A percentile compares a stretch with the other conserved stretches of the same genome.
Conservation (phyloP, 495 filamentous ascomycete species). For the Aspergillus nanangensis region DNA sequence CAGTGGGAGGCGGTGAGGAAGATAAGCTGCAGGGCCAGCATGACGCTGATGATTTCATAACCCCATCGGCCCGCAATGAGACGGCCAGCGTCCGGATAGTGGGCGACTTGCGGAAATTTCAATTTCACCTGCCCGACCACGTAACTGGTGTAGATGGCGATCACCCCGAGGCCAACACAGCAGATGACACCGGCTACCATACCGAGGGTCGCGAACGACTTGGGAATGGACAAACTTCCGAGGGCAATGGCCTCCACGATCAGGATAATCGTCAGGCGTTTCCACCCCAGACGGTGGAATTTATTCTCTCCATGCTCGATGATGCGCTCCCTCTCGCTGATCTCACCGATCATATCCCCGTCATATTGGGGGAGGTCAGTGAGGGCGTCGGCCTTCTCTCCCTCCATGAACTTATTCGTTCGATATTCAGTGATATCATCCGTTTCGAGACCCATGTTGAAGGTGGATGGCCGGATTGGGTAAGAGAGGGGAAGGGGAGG, state of each 20-base stretch:
- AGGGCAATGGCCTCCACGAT: constrained; percentile 63
- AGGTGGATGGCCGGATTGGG: not conserved
- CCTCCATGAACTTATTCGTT: constrained; percentile 6
- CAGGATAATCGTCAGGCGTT: constrained; percentile 36
- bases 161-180: constrained; percentile 51
- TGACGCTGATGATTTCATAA: constrained; percentile 55
- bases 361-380: constrained; percentile 17
- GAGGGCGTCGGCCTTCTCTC: constrained; percentile 9
- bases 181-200: constrained; percentile 53
- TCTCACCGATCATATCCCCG: constrained; percentile 22
- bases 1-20: constrained; percentile 70
- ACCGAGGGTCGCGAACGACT: constrained; percentile 55
- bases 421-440: constrained; percentile 12
- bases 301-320: constrained; percentile 23
- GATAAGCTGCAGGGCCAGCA: constrained; percentile 56
- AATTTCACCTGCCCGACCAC: constrained; percentile 67
- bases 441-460: not conserved
- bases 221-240: constrained; percentile 54
- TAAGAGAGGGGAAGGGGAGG: not conserved
- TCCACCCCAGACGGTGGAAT: constrained; percentile 33
- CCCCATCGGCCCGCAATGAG: constrained; percentile 58
- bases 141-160: constrained; percentile 67
- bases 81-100: constrained; percentile 61
- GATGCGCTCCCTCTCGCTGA: constrained; percentile 21
- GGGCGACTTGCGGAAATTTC: constrained; percentile 56